These are phyloP conservation scores for Cardamine occulta DNA, from an alignment of 345 rosid species.

Conservation along the genomic window DNA sequence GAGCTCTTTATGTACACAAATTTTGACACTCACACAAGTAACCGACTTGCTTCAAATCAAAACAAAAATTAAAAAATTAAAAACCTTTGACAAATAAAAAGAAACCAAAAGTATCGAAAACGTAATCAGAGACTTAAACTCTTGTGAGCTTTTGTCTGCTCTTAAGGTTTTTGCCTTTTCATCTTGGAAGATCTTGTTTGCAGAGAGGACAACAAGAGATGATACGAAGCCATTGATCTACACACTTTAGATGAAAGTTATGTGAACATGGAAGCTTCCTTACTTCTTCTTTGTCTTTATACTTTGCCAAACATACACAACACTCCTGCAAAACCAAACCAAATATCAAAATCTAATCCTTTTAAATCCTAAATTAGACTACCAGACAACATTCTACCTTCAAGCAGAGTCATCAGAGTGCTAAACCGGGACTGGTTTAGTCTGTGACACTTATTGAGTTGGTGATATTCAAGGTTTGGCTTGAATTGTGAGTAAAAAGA, in stretches of 20 bases:
- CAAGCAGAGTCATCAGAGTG: constrained; percentile 12
- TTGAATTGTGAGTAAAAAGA: constrained; percentile 10
- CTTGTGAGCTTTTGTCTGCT: constrained; percentile 24
- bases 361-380: not conserved
- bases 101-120: not conserved
- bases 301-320: constrained; percentile 87
- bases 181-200: constrained; percentile 82
- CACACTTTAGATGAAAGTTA: constrained; percentile 85
- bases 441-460: not conserved
- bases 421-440: constrained; percentile 10
- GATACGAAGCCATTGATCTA: constrained; percentile 96
- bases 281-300: constrained; percentile 89
- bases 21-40: constrained; percentile 43
- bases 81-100: not conserved
- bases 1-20: constrained; percentile 43
- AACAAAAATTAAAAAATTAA: not conserved
- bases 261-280: constrained; percentile 90
- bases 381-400: not conserved
- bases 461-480: not conserved
- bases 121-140: constrained; percentile 28
- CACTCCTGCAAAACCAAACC: constrained; percentile 63
- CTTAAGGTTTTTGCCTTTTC: constrained; percentile 1
- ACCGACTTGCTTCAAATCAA: constrained; percentile 37
- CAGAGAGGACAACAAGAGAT: constrained; percentile 97
- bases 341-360: not conserved